Evolutionary conservation across 2,329 filamentous ascomycete species (phyloP).

Genomic region (Huntiella decipiens): DNA sequence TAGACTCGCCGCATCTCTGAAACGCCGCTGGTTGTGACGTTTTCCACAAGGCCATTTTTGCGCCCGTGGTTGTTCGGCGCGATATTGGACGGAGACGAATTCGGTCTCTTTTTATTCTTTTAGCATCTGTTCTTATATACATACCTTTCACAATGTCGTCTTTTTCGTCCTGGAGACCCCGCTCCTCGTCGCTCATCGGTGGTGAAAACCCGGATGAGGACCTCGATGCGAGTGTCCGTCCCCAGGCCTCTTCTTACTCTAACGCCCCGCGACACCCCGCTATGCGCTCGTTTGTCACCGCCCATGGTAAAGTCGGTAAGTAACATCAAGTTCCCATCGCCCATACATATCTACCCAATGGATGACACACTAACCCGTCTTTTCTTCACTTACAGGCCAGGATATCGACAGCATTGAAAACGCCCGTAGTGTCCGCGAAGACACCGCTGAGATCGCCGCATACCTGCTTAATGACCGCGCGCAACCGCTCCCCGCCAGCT

Average conservation of each 20-base stretch:
- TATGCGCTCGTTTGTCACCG: conserved; percentile 50
- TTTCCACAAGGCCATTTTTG: too few relatives aligned
- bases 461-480: conserved; percentile 54
- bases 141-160: conserved; percentile 6
- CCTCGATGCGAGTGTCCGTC: conserved; percentile 4
- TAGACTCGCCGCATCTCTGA: too few relatives aligned
- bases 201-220: conserved; percentile 14
- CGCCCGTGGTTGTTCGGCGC: too few relatives aligned
- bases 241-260: conserved; percentile 13
- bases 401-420: conserved; percentile 53
- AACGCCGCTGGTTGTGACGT: too few relatives aligned
- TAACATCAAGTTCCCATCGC: conserved; percentile 3
- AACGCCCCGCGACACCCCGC: conserved; percentile 26
- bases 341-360: background rate
- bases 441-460: conserved; percentile 71
- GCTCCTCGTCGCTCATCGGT: conserved; percentile 14
- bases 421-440: conserved; percentile 62
- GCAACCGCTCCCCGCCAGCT: conserved; percentile 16
- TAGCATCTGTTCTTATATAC: background rate
- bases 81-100: background rate
- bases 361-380: background rate
- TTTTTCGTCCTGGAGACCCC: conserved; percentile 31
- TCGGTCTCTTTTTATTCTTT: background rate
- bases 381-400: conserved; percentile 2
- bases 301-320: conserved; percentile 39